Percentiles rank a stretch among this genome's conserved stretches.
phyloP scores from a whole-genome alignment of 164 flowering plant species.

The Macadamia integrifolia region DNA sequence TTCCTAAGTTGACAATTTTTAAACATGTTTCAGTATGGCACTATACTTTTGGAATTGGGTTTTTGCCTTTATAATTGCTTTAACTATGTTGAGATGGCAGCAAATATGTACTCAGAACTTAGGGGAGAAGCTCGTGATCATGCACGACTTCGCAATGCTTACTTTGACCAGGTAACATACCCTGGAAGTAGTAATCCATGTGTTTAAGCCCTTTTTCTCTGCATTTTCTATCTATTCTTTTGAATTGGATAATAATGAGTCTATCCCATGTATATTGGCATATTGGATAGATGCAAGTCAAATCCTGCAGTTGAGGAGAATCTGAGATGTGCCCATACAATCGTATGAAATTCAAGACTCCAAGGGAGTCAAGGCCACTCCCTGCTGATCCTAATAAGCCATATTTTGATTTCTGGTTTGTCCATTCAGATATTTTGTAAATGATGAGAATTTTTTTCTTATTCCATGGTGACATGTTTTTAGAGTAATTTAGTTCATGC shows the following conservation, averaged over 20 bases:
- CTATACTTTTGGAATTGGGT: conserved; percentile 2
- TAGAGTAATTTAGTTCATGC: no score
- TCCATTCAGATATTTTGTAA: no score
- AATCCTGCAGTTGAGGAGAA: not conserved
- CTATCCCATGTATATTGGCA: not conserved
- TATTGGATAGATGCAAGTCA: not conserved
- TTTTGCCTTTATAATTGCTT: conserved; percentile 26
- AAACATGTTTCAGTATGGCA: conserved; percentile 8
- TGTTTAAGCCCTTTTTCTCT: not conserved
- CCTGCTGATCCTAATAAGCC: no score
- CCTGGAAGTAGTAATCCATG: not conserved
- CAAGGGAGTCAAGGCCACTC: no score
- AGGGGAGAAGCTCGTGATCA: conserved; percentile 96
- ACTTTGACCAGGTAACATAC: conserved; percentile 80
- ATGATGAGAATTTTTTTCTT: no score
- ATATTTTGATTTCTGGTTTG: no score
- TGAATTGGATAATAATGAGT: not conserved
- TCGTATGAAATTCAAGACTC: no score
- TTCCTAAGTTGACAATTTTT: conserved; percentile 18
- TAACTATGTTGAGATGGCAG: conserved; percentile 63
- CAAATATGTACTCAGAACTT: conserved; percentile 78
- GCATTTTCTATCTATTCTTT: not conserved
- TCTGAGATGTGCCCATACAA: no score
- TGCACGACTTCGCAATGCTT: conserved; percentile 89
- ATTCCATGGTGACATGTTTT: no score